Evolutionary conservation across 2,329 filamentous ascomycete genomes (phyloP), one percentile per base, ranked within the genome.

Genomic region (Aspergillus flavus): DNA sequence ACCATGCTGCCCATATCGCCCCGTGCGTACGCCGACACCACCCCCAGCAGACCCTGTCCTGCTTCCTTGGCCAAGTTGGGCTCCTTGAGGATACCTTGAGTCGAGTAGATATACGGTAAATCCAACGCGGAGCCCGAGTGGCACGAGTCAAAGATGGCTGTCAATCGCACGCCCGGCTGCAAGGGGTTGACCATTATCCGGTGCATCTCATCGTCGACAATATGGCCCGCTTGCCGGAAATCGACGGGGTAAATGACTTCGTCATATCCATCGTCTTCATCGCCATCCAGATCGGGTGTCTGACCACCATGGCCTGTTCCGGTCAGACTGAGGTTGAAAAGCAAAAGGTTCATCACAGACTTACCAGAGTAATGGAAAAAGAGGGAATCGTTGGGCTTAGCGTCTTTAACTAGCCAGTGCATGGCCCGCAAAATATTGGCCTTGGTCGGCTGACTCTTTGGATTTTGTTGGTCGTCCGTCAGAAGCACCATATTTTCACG

Each of bases 351-450:
- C 21, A 60, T 21, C 14, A 2, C 28, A 9, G 45, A 75, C 86
- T 70, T 80, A 93, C 91, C 93, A 45, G 94, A 97, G 78, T 97
- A 98, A 80, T 98, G 94, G 82, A 98, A 97, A 81, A 98, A 98
- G 7, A 98, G 85, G 5, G 94, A 96, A 76, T 98, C 94, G 75
- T 97, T 96, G 0, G 93, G 91, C 62, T 87, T 87, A 5, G 94
- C 94, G 74, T 97, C 94, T 80, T 97, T 97, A 62, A 97, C 93
- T 23, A 98, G 82, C 94, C 94, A 98, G 76, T 97, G 94, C 94
- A 98, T 98, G 34, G 94, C 94, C 59, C 94, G 87, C 43, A 98
- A 79, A 61, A 98, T 96, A 75, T 98, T 98, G 69, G 92, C 91
- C 79, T 97, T 97, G 6, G 93, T 97, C 10, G 94, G 94, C 80